Conservation (phyloP, 192 early-diverging fungal species). For the Cladochytrium replicatum region DNA sequence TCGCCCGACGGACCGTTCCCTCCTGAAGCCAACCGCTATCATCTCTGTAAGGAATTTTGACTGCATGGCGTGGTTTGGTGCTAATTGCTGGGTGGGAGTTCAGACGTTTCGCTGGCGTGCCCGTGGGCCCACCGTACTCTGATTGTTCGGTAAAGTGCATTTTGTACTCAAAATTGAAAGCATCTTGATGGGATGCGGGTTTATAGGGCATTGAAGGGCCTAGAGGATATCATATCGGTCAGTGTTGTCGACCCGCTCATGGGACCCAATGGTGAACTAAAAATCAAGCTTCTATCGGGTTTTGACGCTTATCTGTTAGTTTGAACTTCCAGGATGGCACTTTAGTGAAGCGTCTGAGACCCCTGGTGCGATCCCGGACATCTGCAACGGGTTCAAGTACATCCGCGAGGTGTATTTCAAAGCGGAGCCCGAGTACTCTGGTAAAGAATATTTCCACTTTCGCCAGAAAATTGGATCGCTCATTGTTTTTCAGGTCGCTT, state of each 20-base stretch:
- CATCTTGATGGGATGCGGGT: conserved; percentile 14
- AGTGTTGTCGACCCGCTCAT: conserved; percentile 81
- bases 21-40: conserved; percentile 72
- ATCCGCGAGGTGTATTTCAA: conserved; percentile 87
- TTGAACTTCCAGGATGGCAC: conserved; percentile 69
- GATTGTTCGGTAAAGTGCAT: conserved; percentile 57
- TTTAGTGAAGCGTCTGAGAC: conserved; percentile 60
- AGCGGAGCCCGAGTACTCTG: conserved; percentile 64
- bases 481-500: conserved; percentile 35
- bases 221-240: conserved; percentile 71
- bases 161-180: not conserved
- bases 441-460: conserved; percentile 16
- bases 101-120: conserved; percentile 16
- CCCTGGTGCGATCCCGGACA: conserved; percentile 68
- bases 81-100: conserved; percentile 25
- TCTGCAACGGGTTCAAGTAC: conserved; percentile 61
- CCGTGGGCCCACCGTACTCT: conserved; percentile 81
- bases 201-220: conserved; percentile 89
- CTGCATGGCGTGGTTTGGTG: conserved; percentile 7
- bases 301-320: conserved; percentile 39
- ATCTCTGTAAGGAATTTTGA: conserved; percentile 60
- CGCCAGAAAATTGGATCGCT: not conserved
- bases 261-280: conserved; percentile 64
- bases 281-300: conserved; percentile 47
- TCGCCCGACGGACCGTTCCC: conserved; percentile 52